Percentiles rank a stretch among this genome's conserved stretches.
phyloP scores from a whole-genome alignment of 2,329 filamentous ascomycete genomes.

The Calcarisporium arbuscula region DNA sequence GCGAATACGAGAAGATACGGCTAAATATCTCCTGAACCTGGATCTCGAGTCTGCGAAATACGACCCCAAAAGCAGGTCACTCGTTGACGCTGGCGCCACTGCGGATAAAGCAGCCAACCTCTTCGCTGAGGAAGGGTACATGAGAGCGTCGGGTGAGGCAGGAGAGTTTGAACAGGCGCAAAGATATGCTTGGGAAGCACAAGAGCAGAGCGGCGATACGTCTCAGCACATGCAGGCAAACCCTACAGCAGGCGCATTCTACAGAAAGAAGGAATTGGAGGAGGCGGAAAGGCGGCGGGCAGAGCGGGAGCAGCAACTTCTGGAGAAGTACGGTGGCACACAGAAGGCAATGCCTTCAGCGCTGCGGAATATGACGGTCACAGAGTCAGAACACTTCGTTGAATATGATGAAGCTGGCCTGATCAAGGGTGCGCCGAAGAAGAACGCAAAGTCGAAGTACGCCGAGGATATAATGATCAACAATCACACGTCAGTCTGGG shows the following conservation, averaged over 20 bases:
- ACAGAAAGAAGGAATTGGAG: slow-evolving; percentile 71
- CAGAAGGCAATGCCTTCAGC: slow-evolving; percentile 49
- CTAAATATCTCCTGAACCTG: slow-evolving; percentile 91
- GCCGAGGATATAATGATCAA: slow-evolving; percentile 79
- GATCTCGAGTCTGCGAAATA: slow-evolving; percentile 96
- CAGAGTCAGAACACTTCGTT: slow-evolving; percentile 79
- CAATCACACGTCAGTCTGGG: slow-evolving; percentile 91
- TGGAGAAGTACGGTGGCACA: slow-evolving; percentile 77
- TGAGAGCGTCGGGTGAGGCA: slow-evolving; percentile 83
- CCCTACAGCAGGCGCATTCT: slow-evolving; percentile 83
- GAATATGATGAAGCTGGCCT: slow-evolving; percentile 90
- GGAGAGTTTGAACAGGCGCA: slow-evolving; percentile 88
- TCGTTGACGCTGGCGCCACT: slow-evolving; percentile 79
- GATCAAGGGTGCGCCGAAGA: slow-evolving; percentile 80
- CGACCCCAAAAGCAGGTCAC: slow-evolving; percentile 88
- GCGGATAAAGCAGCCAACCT: slow-evolving; percentile 73
- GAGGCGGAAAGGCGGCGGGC: slow-evolving; percentile 64
- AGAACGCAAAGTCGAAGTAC: slow-evolving; percentile 81
- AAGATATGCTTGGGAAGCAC: slow-evolving; percentile 88
- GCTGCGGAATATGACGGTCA: slow-evolving; percentile 60
- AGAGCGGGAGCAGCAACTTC: slow-evolving; percentile 61
- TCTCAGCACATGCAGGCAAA: slow-evolving; percentile 91
- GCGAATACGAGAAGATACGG: slow-evolving; percentile 90
- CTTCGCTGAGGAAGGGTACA: slow-evolving; percentile 89
- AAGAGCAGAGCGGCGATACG: slow-evolving; percentile 73